phyloP scores from a whole-genome alignment of 2,329 filamentous ascomycete species.

The Colletotrichum euphorbiae region DNA sequence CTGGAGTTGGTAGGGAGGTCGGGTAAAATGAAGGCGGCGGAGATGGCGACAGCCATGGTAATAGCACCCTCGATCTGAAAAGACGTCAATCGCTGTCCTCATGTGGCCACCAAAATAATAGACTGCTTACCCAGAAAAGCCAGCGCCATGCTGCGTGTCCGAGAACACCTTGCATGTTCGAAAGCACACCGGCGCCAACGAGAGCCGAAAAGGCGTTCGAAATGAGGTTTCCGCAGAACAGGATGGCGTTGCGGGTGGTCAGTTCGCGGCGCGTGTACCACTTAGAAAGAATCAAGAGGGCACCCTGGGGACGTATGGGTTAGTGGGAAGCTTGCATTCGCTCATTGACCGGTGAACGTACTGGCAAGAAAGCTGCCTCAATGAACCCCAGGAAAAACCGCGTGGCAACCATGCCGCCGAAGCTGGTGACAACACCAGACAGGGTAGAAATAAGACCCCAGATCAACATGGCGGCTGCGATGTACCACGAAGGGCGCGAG shows the following conservation, averaged over 20 bases:
- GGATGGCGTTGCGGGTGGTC: conserved; percentile 64
- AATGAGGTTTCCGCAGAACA: conserved; percentile 70
- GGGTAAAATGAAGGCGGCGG: conserved; percentile 61
- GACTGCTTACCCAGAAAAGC: conserved; percentile 60
- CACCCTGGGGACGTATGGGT: conserved; percentile 47
- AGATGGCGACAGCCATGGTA: conserved; percentile 62
- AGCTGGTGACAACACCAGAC: conserved; percentile 64
- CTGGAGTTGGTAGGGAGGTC: conserved; percentile 67
- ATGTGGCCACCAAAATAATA: too few species aligned
- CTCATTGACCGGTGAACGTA: too few species aligned
- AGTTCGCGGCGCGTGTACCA: conserved; percentile 74
- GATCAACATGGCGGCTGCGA: conserved; percentile 63
- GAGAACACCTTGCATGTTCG: conserved; percentile 66
- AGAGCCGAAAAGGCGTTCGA: conserved; percentile 71
- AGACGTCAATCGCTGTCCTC: too few species aligned
- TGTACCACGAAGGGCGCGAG: conserved; percentile 63
- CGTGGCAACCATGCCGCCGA: conserved; percentile 64
- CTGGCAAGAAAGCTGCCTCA: conserved; percentile 72
- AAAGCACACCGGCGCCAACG: conserved; percentile 68
- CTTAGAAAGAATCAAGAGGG: conserved; percentile 71
- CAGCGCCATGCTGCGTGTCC: conserved; percentile 70
- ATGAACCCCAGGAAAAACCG: conserved; percentile 72
- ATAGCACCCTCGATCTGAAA: conserved; percentile 62
- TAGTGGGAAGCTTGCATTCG: too few species aligned
- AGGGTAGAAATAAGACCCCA: conserved; percentile 72